These are phyloP conservation scores for Podospora anserina DNA, from an alignment of 495 filamentous ascomycete species.

Conservation along the genomic window DNA sequence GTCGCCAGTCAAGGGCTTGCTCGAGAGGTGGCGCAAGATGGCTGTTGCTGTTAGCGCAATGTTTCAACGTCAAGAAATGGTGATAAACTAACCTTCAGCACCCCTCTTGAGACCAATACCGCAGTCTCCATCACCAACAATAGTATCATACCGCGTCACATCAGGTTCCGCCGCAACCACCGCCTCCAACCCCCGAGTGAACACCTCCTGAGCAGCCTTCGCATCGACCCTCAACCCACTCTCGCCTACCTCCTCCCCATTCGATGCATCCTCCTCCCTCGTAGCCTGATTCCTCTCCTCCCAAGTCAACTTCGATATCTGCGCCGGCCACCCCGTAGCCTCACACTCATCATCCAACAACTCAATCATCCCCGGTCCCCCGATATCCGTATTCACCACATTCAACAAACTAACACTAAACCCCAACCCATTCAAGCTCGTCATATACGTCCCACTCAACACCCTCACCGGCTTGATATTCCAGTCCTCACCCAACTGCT, in stretches of 20 bases:
- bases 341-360: slow-evolving; percentile 83
- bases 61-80: background rate
- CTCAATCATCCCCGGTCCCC: slow-evolving; percentile 76
- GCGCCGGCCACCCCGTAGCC: slow-evolving; percentile 78
- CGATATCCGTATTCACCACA: slow-evolving; percentile 74
- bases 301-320: slow-evolving; percentile 62
- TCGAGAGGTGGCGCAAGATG: slow-evolving; percentile 62
- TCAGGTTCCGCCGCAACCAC: slow-evolving; percentile 77
- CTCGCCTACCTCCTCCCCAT: slow-evolving; percentile 51
- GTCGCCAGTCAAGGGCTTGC: slow-evolving; percentile 60
- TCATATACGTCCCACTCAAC: slow-evolving; percentile 69
- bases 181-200: slow-evolving; percentile 64
- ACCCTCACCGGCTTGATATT: slow-evolving; percentile 69
- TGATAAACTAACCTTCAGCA: slow-evolving; percentile 63
- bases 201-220: slow-evolving; percentile 51
- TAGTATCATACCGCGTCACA: slow-evolving; percentile 83
- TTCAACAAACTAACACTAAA: slow-evolving; percentile 88
- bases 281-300: slow-evolving; percentile 49
- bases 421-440: slow-evolving; percentile 86
- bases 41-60: slow-evolving; percentile 42
- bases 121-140: slow-evolving; percentile 95
- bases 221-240: slow-evolving; percentile 71
- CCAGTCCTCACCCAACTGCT: slow-evolving; percentile 66
- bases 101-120: slow-evolving; percentile 86
- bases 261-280: slow-evolving; percentile 37